These are phyloP conservation scores for Chalara sp. DNA, from an alignment of 2,329 filamentous ascomycete genomes.

Conservation along the genomic window DNA sequence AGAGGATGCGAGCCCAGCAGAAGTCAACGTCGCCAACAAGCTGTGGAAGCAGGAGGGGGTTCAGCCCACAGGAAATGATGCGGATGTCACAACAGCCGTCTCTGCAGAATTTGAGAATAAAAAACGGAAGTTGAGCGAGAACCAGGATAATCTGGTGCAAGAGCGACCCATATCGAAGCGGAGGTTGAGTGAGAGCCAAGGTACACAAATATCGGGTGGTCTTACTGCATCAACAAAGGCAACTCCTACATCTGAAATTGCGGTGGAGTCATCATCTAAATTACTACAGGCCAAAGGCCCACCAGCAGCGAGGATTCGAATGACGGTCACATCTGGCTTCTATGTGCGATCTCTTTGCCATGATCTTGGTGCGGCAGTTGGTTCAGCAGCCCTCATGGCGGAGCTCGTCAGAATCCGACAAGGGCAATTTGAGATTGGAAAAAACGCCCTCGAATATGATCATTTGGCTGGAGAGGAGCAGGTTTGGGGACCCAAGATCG, in stretches of 20 bases:
- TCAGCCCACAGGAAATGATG: conserved; percentile 8
- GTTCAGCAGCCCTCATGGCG: conserved; percentile 80
- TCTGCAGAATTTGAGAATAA: conserved; percentile 25
- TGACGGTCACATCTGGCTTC: conserved; percentile 93
- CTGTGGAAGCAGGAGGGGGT: conserved; percentile 55
- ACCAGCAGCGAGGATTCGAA: conserved; percentile 73
- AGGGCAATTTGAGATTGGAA: conserved; percentile 67
- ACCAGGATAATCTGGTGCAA: conserved; percentile 24
- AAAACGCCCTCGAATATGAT: conserved; percentile 71
- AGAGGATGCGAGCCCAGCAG: conserved; percentile 67
- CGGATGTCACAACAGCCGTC: conserved; percentile 23
- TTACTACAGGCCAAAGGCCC: conserved; percentile 44
- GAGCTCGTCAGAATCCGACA: conserved; percentile 76
- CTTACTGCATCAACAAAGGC: conserved; percentile 8
- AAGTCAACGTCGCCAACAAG: conserved; percentile 71
- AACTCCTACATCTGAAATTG: neutral
- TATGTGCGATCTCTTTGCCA: conserved; percentile 93
- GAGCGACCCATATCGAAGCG: conserved; percentile 21
- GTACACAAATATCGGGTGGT: conserved; percentile 27
- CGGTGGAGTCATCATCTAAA: conserved; percentile 4
- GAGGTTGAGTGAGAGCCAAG: conserved; percentile 10
- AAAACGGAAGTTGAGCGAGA: conserved; percentile 25
- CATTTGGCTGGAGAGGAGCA: conserved; percentile 71
- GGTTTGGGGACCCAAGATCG: conserved; percentile 74
- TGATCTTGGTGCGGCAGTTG: conserved; percentile 77